Evolutionary conservation across 495 filamentous ascomycete genomes (phyloP), one percentile per base, ranked within the genome.

Genomic region (Penicillium simplicissimum): DNA sequence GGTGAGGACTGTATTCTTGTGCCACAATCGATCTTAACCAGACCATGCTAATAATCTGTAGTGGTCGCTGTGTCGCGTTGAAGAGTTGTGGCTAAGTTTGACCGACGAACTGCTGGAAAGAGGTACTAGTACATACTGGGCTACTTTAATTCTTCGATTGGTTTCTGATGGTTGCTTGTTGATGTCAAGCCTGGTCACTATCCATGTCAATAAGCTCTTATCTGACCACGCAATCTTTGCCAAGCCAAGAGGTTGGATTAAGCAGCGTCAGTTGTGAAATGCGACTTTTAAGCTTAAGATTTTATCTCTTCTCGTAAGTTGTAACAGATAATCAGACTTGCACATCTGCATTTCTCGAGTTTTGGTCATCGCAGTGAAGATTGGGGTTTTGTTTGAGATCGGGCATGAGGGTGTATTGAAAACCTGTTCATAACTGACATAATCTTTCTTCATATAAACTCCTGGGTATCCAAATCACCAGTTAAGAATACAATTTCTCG

Each of bases 381-480:
- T 49, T 7, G 4, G 6, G 13, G 23, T n/a, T 31, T 13, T 9
- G 28, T 49, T 31, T 28, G 6, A 6, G 4, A 31, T 49, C 31
- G 45, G 23, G 31, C 45, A 31, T 15, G 28, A 13, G 45, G 8
- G 23, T 23, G 45, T 49, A 2, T 48, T 28, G 23, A 23, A 19
- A 1, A 3, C n/a, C 23, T 48, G 45, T 19, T 13, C 45, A 49
- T 49, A 13, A 14, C 23, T 14, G 28, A 23, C 25, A 31, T 13
- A 49, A 19, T 14, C 31, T 10, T 10, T 53, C 28, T 53, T 25
- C 51, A 36, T 8, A 53, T 23, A 52, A 61, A 63, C 63, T 68
- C 63, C 63, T 52, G 66, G 66, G 66, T 69, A 69, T 69, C 57
- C 34, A 61, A 58, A 52, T 69, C 51, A 47, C 40, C 53, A 37